Evolutionary conservation across 2,329 filamentous ascomycete species (phyloP).

Genomic region (Cytospora leucostoma): DNA sequence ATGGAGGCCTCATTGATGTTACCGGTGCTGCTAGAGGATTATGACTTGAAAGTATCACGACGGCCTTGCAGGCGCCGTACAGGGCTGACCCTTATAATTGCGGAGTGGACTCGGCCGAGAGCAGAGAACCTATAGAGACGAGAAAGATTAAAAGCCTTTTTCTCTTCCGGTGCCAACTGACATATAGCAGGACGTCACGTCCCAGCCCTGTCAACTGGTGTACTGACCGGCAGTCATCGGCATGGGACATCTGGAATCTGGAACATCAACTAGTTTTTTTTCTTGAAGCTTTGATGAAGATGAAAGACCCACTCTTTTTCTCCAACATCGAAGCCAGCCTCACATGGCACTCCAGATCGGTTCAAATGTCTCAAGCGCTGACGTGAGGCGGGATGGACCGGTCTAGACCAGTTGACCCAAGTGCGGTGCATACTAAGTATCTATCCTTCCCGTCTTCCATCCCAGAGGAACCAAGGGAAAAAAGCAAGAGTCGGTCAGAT

Average conservation of each 20-base stretch:
- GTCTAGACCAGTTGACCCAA: conserved; percentile 21
- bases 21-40: too few species aligned
- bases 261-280: too few species aligned
- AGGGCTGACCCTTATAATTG: neutral
- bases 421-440: conserved; percentile 20
- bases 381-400: conserved; percentile 21
- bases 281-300: too few species aligned
- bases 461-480: neutral
- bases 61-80: neutral
- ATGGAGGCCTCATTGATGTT: too few species aligned
- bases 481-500: neutral
- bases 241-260: too few species aligned
- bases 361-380: conserved; percentile 4
- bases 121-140: neutral
- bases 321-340: neutral
- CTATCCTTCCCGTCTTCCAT: neutral
- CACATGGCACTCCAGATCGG: too few species aligned
- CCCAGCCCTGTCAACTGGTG: too few species aligned
- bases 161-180: too few species aligned
- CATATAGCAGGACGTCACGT: too few species aligned
- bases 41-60: neutral
- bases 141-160: too few species aligned
- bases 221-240: too few species aligned
- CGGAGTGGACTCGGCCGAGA: neutral
- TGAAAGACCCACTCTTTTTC: neutral